Evolutionary conservation across 2,329 filamentous ascomycete genomes (phyloP).

Genomic region (Fusarium marasasianum): DNA sequence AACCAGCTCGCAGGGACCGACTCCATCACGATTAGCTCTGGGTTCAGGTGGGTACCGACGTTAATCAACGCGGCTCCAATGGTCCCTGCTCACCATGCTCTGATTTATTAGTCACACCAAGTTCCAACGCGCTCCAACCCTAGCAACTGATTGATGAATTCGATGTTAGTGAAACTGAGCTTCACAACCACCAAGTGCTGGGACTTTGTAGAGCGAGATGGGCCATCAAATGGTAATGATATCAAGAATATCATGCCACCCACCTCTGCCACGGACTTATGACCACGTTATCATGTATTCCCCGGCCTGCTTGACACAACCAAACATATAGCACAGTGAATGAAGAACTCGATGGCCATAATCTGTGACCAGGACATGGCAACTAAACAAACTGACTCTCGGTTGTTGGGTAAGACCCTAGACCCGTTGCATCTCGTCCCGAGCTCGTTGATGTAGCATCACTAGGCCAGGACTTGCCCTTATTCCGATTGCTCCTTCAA

Average conservation of each 20-base stretch:
- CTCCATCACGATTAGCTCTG: constrained; percentile 29
- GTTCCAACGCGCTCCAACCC: background rate
- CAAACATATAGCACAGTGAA: background rate
- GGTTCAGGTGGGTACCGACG: constrained; percentile 20
- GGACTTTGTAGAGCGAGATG: background rate
- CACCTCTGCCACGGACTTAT: background rate
- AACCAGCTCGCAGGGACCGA: constrained; percentile 12
- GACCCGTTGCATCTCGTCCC: constrained; percentile 16
- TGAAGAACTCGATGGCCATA: constrained; percentile 13
- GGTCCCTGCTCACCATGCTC: constrained; percentile 24
- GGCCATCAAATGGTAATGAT: background rate
- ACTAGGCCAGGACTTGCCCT: background rate
- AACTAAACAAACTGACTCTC: constrained; percentile 18
- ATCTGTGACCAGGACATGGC: constrained; percentile 26
- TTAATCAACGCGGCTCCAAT: constrained; percentile 28
- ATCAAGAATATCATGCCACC: background rate
- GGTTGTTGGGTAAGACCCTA: constrained; percentile 22
- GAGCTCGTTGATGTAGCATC: constrained; percentile 12
- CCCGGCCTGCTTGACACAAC: background rate
- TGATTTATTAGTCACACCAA: background rate
- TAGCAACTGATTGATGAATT: background rate
- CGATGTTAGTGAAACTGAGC: background rate
- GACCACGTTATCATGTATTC: background rate
- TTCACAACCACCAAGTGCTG: background rate
- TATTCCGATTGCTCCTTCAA: background rate